These are phyloP conservation scores for Fusarium dlaminii DNA, from an alignment of 2,329 filamentous ascomycete species.

Conservation along the genomic window DNA sequence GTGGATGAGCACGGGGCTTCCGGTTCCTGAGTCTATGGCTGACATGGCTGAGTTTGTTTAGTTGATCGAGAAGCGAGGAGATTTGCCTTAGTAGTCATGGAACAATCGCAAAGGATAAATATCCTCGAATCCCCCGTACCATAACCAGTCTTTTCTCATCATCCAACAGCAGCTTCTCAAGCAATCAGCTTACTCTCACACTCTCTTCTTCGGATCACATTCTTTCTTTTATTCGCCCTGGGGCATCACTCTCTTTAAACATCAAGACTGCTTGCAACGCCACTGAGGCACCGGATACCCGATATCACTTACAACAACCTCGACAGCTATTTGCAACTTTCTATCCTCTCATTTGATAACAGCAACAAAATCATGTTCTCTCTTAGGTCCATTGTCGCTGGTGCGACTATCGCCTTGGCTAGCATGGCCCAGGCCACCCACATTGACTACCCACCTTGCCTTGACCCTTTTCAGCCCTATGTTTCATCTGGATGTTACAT, in stretches of 20 bases:
- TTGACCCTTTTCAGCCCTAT: constrained; percentile 57
- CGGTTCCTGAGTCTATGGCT: constrained; percentile 12
- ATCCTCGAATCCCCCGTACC: constrained; percentile 16
- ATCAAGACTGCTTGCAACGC: constrained; percentile 16
- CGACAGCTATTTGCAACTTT: constrained; percentile 20
- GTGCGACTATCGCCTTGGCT: constrained; percentile 52
- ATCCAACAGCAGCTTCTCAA: constrained; percentile 38
- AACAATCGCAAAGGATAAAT: constrained; percentile 34
- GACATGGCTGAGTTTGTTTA: constrained; percentile 3
- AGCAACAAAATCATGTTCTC: constrained; percentile 31
- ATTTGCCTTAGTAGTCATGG: neutral
- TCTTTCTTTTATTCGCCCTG: constrained; percentile 14
- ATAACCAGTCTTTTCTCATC: constrained; percentile 5
- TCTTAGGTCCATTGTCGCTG: constrained; percentile 44
- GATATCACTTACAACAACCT: constrained; percentile 6
- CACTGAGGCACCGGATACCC: constrained; percentile 5
- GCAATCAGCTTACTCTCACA: constrained; percentile 33
- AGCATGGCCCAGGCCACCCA: constrained; percentile 53
- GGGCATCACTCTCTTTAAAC: constrained; percentile 38
- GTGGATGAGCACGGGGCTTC: constrained; percentile 27
- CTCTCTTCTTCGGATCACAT: constrained; percentile 26
- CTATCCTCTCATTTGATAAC: constrained; percentile 23
- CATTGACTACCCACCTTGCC: constrained; percentile 56
- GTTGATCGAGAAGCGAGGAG: neutral
- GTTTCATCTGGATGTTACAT: constrained; percentile 59